A percentile compares a stretch with the other conserved stretches of the same genome.
phyloP scores from a whole-genome alignment of 1,139 yeast species.

The Debaryomyces sp. region DNA sequence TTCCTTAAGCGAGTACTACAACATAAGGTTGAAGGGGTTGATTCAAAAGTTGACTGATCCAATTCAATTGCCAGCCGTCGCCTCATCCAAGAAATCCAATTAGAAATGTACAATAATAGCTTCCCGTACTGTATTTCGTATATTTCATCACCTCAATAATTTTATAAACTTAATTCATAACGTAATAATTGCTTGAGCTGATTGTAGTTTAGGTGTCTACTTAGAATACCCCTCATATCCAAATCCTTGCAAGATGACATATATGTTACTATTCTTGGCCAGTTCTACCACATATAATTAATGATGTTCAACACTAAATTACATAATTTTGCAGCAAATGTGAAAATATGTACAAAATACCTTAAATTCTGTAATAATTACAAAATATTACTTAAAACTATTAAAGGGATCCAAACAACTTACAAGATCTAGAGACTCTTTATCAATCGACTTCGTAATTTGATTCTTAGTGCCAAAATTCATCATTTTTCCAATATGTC shows the following conservation, averaged over 20 bases:
- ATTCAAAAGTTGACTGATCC: slow-evolving; percentile 14
- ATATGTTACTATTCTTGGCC: not conserved
- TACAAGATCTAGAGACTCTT: not conserved
- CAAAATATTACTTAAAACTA: not conserved
- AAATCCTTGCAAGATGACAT: not conserved
- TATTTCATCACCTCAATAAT: not conserved
- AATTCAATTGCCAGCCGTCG: slow-evolving; percentile 10
- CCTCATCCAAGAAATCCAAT: slow-evolving; percentile 1
- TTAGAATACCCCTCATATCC: not conserved
- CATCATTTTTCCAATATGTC: not conserved
- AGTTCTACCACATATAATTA: not conserved
- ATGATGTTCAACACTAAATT: not conserved
- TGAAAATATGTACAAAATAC: not conserved
- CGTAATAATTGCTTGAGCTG: not conserved
- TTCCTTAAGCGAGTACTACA: slow-evolving; percentile 14
- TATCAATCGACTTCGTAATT: not conserved
- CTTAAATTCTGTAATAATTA: not conserved
- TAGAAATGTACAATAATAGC: not conserved
- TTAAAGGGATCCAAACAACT: not conserved
- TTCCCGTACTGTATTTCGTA: not conserved
- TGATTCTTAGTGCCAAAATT: not conserved
- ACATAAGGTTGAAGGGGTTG: slow-evolving; percentile 10
- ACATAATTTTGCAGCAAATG: slow-evolving; percentile 2
- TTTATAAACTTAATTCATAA: not conserved
- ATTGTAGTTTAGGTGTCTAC: not conserved